Percentiles rank a stretch among this genome's conserved stretches.
Conservation (phyloP, 148 eudicot genomes). For the Pharnaceum exiguum region DNA sequence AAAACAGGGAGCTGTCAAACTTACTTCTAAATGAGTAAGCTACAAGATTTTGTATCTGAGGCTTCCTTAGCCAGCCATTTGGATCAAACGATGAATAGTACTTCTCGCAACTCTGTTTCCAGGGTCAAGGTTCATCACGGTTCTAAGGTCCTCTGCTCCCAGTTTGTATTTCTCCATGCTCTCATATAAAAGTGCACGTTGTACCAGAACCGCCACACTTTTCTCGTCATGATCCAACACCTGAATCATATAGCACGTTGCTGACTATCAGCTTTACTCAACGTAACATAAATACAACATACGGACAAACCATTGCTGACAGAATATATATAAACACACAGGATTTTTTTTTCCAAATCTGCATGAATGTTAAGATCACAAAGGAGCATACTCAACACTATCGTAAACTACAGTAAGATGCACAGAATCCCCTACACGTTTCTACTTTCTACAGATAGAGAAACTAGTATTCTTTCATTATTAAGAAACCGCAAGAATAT, state of each 20-base stretch:
- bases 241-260: slow-evolving; percentile 31
- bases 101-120: slow-evolving; percentile 87
- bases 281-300: too few relatives aligned
- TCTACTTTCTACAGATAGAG: too few relatives aligned
- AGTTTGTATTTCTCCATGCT: slow-evolving; percentile 97
- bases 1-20: slow-evolving; percentile 13
- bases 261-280: not conserved
- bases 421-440: too few relatives aligned
- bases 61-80: slow-evolving; percentile 60
- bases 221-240: slow-evolving; percentile 55
- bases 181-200: slow-evolving; percentile 90
- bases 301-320: too few relatives aligned
- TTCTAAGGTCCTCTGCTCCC: slow-evolving; percentile 93
- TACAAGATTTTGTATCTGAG: not conserved
- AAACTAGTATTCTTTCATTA: too few relatives aligned
- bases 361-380: too few relatives aligned
- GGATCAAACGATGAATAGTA: slow-evolving; percentile 84
- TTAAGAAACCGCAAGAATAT: too few relatives aligned
- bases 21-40: slow-evolving; percentile 20
- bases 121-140: slow-evolving; percentile 92
- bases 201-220: slow-evolving; percentile 74
- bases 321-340: too few relatives aligned
- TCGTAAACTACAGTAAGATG: too few relatives aligned
- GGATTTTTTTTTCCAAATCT: too few relatives aligned
- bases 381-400: too few relatives aligned